Evolutionary conservation across 1,284 basidiomycete species (phyloP).

Genomic region (Trichosporon faecale): DNA sequence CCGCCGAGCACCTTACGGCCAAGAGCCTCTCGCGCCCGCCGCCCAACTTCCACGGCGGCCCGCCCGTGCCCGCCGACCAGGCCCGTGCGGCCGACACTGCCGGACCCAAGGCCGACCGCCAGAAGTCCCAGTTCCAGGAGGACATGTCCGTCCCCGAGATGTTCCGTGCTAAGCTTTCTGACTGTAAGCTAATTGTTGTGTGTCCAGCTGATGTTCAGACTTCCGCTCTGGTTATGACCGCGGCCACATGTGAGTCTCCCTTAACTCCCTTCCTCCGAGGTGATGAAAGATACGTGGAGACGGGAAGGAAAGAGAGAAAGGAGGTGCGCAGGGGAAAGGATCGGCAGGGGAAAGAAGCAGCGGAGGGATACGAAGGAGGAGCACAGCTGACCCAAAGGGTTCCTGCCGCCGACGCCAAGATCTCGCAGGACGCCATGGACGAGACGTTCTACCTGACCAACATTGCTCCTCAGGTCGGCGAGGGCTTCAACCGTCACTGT

Average conservation of each 20-base stretch:
- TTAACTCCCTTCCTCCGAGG: background rate
- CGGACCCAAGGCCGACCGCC: slow-evolving; percentile 61
- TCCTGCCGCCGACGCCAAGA: slow-evolving; percentile 95
- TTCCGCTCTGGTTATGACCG: slow-evolving; percentile 93
- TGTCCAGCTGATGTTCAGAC: slow-evolving; percentile 51
- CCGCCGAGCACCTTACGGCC: slow-evolving; percentile 83
- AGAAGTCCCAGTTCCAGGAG: slow-evolving; percentile 79
- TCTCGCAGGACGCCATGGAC: slow-evolving; percentile 80
- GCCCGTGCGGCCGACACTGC: slow-evolving; percentile 43
- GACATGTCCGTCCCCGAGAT: slow-evolving; percentile 71
- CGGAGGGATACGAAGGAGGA: background rate
- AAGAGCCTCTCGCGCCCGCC: slow-evolving; percentile 64
- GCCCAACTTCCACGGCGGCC: slow-evolving; percentile 28
- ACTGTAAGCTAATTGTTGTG: slow-evolving; percentile 58
- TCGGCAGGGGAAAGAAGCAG: background rate
- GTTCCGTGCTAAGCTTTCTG: slow-evolving; percentile 81
- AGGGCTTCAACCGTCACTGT: slow-evolving; percentile 97
- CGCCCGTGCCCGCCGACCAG: slow-evolving; percentile 37
- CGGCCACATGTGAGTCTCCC: slow-evolving; percentile 72
- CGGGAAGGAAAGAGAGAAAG: too few species aligned
- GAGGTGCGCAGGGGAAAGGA: background rate
- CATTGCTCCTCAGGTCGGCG: slow-evolving; percentile 97
- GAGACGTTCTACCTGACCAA: slow-evolving; percentile 95
- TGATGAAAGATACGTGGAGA: background rate
- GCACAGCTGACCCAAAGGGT: slow-evolving; percentile 60